Conservation (phyloP, 805 yeast genomes). For the Ogataea allantospora region DNA sequence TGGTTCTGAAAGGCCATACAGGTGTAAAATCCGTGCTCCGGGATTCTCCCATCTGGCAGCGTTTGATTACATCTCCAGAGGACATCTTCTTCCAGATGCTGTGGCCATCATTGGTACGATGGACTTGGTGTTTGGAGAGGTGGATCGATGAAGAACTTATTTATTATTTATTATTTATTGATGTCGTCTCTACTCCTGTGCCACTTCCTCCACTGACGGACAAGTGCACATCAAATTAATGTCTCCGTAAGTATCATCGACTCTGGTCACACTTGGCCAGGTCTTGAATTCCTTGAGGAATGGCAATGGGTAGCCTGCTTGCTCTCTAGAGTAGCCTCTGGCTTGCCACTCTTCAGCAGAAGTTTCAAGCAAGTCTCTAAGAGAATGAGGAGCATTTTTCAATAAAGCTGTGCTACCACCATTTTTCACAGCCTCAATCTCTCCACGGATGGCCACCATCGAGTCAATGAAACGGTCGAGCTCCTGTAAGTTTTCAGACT, state of each 20-base stretch:
- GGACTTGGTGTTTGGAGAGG: conserved; percentile 95
- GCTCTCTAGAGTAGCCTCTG: conserved; percentile 88
- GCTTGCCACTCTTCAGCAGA: conserved; percentile 66
- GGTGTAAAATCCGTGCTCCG: conserved; percentile 93
- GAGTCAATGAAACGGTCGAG: conserved; percentile 89
- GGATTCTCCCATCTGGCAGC: conserved; percentile 90
- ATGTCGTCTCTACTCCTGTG: conserved; percentile 23
- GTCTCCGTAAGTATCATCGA: conserved; percentile 95
- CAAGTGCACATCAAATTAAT: conserved; percentile 91
- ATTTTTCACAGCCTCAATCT: conserved; percentile 68
- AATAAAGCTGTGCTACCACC: conserved; percentile 67
- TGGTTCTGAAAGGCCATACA: conserved; percentile 87
- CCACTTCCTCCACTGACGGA: conserved; percentile 78
- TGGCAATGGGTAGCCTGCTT: conserved; percentile 91
- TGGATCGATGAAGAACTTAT: conserved; percentile 61
- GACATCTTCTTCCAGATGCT: conserved; percentile 86
- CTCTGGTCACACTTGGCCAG: conserved; percentile 94
- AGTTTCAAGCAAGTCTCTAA: conserved; percentile 68
- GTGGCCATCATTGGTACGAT: conserved; percentile 93
- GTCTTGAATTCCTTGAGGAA: conserved; percentile 71
- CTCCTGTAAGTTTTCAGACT: conserved; percentile 85
- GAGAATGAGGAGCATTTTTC: conserved; percentile 90
- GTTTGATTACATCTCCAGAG: conserved; percentile 81
- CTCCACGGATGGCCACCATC: conserved; percentile 76
- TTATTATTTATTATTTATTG: conserved; percentile 7